Percentiles rank a stretch among this genome's conserved stretches.
Evolutionary conservation across 1,139 yeast species (phyloP).

Genomic region (Candida sp.): DNA sequence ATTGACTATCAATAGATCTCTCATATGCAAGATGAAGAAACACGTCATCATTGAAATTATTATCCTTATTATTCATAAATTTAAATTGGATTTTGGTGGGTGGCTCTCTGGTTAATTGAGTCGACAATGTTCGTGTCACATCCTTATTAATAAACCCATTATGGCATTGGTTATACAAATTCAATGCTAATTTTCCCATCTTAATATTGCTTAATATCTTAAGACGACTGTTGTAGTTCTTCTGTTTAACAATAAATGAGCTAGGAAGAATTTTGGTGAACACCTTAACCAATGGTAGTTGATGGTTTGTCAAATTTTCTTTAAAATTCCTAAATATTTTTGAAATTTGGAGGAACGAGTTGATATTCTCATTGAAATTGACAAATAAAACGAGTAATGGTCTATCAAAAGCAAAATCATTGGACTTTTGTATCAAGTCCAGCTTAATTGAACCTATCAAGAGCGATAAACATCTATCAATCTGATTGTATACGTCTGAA

Average conservation of each 20-base stretch:
- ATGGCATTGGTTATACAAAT: conserved; percentile 63
- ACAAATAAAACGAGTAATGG: conserved; percentile 47
- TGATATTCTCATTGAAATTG: conserved; percentile 42
- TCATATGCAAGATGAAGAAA: conserved; percentile 86
- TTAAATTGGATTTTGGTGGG: conserved; percentile 52
- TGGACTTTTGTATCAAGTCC: conserved; percentile 41
- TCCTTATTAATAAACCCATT: conserved; percentile 11
- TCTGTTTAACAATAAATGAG: conserved; percentile 39
- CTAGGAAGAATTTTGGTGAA: conserved; percentile 60
- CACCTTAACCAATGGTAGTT: conserved; percentile 40
- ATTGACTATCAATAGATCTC: conserved; percentile 71
- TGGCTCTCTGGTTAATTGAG: conserved; percentile 45
- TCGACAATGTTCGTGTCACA: conserved; percentile 21
- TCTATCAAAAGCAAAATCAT: conserved; percentile 39
- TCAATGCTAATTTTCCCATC: conserved; percentile 51
- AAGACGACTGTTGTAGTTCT: conserved; percentile 32
- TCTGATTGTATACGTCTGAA: conserved; percentile 27
- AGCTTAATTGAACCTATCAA: conserved; percentile 34
- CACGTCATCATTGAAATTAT: conserved; percentile 55
- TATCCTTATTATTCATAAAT: conserved; percentile 30
- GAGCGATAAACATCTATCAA: conserved; percentile 24
- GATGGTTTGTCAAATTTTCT: conserved; percentile 34
- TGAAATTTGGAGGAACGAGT: conserved; percentile 47
- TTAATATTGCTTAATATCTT: conserved; percentile 48
- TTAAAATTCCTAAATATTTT: conserved; percentile 48